Conservation (phyloP, 305 asterid species). For the Rubia occidens region DNA sequence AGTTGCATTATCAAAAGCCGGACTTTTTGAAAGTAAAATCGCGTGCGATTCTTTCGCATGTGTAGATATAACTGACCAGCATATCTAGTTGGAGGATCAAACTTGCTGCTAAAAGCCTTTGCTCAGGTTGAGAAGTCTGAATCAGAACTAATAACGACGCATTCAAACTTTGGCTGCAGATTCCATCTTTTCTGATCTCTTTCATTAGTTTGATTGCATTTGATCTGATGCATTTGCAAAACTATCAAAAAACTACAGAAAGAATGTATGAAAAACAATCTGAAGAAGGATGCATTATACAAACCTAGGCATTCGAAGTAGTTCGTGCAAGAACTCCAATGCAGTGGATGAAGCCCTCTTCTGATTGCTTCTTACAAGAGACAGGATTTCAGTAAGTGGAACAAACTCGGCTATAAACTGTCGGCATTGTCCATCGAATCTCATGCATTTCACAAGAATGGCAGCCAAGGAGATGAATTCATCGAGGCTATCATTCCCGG, state of each 20-base stretch:
- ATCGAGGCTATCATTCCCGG: slow-evolving; percentile 52
- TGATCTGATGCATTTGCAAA: slow-evolving; percentile 36
- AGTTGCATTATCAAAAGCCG: background rate
- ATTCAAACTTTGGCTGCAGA: slow-evolving; percentile 36
- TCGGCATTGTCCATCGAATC: slow-evolving; percentile 62
- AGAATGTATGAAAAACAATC: background rate
- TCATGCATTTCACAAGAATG: slow-evolving; percentile 67
- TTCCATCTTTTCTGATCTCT: slow-evolving; percentile 59
- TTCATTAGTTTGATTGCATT: slow-evolving; percentile 48
- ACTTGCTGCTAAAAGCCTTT: slow-evolving; percentile 72
- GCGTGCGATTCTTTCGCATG: background rate
- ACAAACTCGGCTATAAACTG: slow-evolving; percentile 44
- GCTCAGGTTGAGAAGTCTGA: slow-evolving; percentile 47
- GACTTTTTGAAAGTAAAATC: too few relatives aligned
- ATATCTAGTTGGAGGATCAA: slow-evolving; percentile 67
- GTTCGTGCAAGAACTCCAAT: slow-evolving; percentile 65
- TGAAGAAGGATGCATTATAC: background rate
- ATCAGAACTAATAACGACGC: slow-evolving; percentile 43
- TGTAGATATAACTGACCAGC: slow-evolving; percentile 37
- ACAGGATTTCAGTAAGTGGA: slow-evolving; percentile 39
- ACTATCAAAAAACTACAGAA: slow-evolving; percentile 8
- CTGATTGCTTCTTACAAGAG: slow-evolving; percentile 68
- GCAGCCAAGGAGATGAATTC: slow-evolving; percentile 75
- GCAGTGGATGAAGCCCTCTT: slow-evolving; percentile 42
- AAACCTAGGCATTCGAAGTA: slow-evolving; percentile 68